Conservation (phyloP, 768 basidiomycete genomes). For the Coprinopsis sp. region DNA sequence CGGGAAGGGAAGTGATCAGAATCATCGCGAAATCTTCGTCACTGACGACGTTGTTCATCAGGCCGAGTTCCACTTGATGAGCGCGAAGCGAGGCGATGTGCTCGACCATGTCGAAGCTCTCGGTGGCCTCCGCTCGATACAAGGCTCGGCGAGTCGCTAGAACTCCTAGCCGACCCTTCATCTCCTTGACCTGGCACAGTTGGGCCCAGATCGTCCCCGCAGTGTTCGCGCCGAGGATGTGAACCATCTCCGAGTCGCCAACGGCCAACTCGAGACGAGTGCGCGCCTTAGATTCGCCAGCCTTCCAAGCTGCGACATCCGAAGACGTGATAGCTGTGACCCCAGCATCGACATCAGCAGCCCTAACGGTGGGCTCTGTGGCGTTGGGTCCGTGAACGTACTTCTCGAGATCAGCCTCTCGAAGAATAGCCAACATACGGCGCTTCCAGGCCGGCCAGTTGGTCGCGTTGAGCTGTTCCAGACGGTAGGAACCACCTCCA, state of each 20-base stretch:
- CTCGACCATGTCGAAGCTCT: slow-evolving; percentile 23
- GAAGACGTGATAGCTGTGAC: no score
- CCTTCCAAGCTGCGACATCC: slow-evolving; percentile 15
- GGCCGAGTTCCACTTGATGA: slow-evolving; percentile 22
- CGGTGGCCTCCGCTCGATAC: slow-evolving; percentile 19
- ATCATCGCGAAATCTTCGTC: slow-evolving; percentile 30
- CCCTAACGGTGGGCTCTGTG: slow-evolving; percentile 10
- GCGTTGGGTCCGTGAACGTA: slow-evolving; percentile 13
- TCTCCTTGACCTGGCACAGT: slow-evolving; percentile 22
- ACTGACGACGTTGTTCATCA: slow-evolving; percentile 18
- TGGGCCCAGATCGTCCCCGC: slow-evolving; percentile 24
- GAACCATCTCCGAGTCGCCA: slow-evolving; percentile 21
- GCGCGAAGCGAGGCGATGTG: slow-evolving; percentile 20
- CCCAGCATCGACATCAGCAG: slow-evolving; percentile 5
- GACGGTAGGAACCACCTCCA: slow-evolving; percentile 15
- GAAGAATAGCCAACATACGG: slow-evolving; percentile 22
- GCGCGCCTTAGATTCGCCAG: slow-evolving; percentile 18
- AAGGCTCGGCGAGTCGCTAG: slow-evolving; percentile 18
- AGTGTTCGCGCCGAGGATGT: slow-evolving; percentile 20
- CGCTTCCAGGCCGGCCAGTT: slow-evolving; percentile 27
- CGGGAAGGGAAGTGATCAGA: slow-evolving; percentile 24
- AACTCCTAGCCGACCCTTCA: slow-evolving; percentile 19
- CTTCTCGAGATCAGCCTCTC: slow-evolving; percentile 22
- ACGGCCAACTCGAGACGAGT: slow-evolving; percentile 20
- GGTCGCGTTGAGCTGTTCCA: slow-evolving; percentile 21